A percentile compares a stretch with the other conserved stretches of the same genome.
Conservation (phyloP, 768 basidiomycete genomes). For the Suillus decipiens region DNA sequence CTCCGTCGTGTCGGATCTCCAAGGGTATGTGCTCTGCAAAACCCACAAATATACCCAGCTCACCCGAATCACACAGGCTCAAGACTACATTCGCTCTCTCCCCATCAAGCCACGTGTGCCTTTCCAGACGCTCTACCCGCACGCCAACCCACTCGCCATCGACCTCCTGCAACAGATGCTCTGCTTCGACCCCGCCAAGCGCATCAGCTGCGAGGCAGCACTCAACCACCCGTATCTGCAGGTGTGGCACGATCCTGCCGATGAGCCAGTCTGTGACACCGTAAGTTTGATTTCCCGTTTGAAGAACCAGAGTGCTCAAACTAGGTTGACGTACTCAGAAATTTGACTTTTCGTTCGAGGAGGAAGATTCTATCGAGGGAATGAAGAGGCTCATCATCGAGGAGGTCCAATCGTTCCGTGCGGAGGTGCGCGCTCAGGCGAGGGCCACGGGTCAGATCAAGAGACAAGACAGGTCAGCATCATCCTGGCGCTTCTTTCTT, state of each 20-base stretch:
- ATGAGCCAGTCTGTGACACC: slow-evolving; percentile 83
- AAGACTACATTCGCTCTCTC: slow-evolving; percentile 97
- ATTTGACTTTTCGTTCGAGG: slow-evolving; percentile 97
- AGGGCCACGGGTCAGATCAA: slow-evolving; percentile 71
- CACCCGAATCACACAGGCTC: slow-evolving; percentile 55
- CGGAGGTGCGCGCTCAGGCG: slow-evolving; percentile 85
- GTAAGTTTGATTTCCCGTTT: slow-evolving; percentile 42
- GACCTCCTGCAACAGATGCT: slow-evolving; percentile 91
- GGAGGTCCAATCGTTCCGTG: slow-evolving; percentile 87
- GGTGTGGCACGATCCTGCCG: slow-evolving; percentile 98
- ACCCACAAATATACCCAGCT: too few relatives aligned
- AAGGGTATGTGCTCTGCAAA: slow-evolving; percentile 53
- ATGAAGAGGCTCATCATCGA: slow-evolving; percentile 96
- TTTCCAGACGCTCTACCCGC: slow-evolving; percentile 89
- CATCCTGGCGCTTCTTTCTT: neutral
- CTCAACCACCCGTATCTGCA: slow-evolving; percentile 92
- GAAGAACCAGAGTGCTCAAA: neutral
- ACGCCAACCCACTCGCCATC: slow-evolving; percentile 91
- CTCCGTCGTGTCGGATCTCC: slow-evolving; percentile 95
- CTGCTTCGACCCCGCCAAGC: slow-evolving; percentile 94
- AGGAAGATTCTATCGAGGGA: slow-evolving; percentile 94
- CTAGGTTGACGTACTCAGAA: slow-evolving; percentile 45
- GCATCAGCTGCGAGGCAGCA: slow-evolving; percentile 95
- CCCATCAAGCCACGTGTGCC: slow-evolving; percentile 96
- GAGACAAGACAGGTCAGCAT: slow-evolving; percentile 70